Evolutionary conservation across 2,329 filamentous ascomycete genomes (phyloP), one percentile per base, ranked within the genome.

Genomic region (Fusarium burgessii): DNA sequence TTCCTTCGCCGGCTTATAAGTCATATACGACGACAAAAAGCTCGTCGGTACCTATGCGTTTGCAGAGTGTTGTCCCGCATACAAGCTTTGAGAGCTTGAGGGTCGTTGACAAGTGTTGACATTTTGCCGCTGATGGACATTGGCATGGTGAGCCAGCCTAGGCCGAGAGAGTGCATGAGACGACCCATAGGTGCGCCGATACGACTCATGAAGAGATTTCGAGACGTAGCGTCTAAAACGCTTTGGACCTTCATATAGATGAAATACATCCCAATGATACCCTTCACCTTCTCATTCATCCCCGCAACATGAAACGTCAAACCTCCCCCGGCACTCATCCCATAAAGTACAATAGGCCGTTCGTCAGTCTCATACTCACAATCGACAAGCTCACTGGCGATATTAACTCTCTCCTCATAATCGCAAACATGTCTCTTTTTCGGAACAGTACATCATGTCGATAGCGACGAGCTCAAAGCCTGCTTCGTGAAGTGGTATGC

Each of bases 161-260:
- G 13, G 1, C 63, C 61, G 0, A 66, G 18, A 1, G 27, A 12
- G 6, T 42, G 42, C 61, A 66, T 66, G 1, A 47, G 0, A 0
- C 17, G 11, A 3, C 52, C 23, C 11, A 64, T 60, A 7, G 54
- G 63, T 1, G n/a, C 29, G 1, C 61, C 52, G 1, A 66, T 11
- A 2, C 61, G 61, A 3, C 63, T 66, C 33, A 66, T 66, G 4
- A 66, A 7, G 5, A 66, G 17, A 20, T 66, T 66, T 1, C 63
- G 61, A 13, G 61, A 66, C 4, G 61, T 35, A 1, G 7, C 29
- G 1, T 66, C 63, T 2, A 29, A 12, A 0, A 66, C 63, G 6
- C 14, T 6, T 8, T 23, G 54, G 1, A 66, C 66, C 3, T 61
- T 47, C 63, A 66, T 66, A n/a, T 66, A 61, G 40, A 66, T 66